Evolutionary conservation across 805 yeast genomes (phyloP).

Genomic region (Wickerhamiella siamensis): DNA sequence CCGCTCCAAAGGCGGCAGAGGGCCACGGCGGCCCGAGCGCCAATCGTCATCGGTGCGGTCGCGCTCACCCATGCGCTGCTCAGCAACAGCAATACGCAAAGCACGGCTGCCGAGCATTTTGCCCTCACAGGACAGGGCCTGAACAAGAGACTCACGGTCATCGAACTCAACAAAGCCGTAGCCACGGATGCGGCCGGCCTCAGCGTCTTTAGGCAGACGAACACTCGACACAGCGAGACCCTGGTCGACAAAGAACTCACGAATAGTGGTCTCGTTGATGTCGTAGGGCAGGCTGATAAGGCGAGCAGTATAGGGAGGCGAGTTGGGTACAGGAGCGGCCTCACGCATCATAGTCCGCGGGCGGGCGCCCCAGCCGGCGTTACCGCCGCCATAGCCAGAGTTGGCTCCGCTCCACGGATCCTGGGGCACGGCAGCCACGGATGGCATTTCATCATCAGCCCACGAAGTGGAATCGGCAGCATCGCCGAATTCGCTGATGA

Average conservation of each 20-base stretch:
- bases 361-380: constrained; percentile 23
- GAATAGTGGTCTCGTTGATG: constrained; percentile 42
- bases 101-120: constrained; percentile 58
- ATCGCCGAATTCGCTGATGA: constrained; percentile 56
- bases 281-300: constrained; percentile 79
- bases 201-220: constrained; percentile 57
- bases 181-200: constrained; percentile 61
- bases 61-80: constrained; percentile 34
- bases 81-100: constrained; percentile 63
- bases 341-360: constrained; percentile 32
- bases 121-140: constrained; percentile 62
- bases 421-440: constrained; percentile 16
- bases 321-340: constrained; percentile 78
- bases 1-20: constrained; percentile 5
- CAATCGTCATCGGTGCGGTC: constrained; percentile 17
- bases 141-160: constrained; percentile 60
- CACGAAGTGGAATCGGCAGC: constrained; percentile 37
- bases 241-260: constrained; percentile 27
- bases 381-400: constrained; percentile 19
- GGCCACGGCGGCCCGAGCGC: constrained; percentile 16
- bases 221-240: constrained; percentile 41
- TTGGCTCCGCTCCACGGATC: constrained; percentile 11
- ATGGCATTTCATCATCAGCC: constrained; percentile 60
- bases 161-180: constrained; percentile 83
- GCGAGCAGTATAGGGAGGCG: constrained; percentile 86